Base-by-base conservation (phyloP, 176 grass and related monocot species). In the Eragrostis nindensis region DNA sequence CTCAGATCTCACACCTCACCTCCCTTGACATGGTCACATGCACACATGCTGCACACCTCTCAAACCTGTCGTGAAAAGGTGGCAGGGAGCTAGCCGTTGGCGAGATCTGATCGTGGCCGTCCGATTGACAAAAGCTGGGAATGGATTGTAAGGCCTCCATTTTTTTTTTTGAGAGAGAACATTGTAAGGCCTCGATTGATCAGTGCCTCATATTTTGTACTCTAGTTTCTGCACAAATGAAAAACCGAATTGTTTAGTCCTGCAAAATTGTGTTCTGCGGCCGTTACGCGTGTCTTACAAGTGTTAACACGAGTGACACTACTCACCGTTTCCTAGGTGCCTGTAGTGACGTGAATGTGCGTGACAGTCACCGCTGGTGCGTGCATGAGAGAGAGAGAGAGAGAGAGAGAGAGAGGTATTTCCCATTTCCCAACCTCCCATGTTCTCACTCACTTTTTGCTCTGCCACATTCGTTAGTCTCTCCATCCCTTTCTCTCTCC, bases 291-390 rank as follows among this genome's bases (percentile, higher is more conserved):
- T 73, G 25, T 26, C 71, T 22, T 16, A 14, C 12, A 36, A 43
- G 19, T 65, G 40, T 36, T 25, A 44, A 46, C 44, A 29, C 25
- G 25, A 49, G 5, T n/a, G 65, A n/a, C 8, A 5, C 12, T 6
- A 9, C 3, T 14, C 62, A 45, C 76, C 6, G 5, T 19, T 56
- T 66, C 24, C 74, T 44, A 83, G 66, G 65, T 5, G 30, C 9
- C 49, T 12, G 19, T n/a, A 79, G 80, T 85, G 67, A 82, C 45
- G 73, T 90, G 78, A 79, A 87, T 79, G 80, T 82, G 80, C 55
- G 43, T 66, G 59, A 14, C 80, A 84, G 56, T 15, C 41, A 57
- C 21, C 25, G 55, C n/a, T 25, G 55, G 2, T 25, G 55, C n/a
- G 21, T 11, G 59, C 1, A 45, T 15, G 15, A 5, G 10, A 46